Base-by-base conservation (phyloP, 345 rosid species). In the Citrus australasica region DNA sequence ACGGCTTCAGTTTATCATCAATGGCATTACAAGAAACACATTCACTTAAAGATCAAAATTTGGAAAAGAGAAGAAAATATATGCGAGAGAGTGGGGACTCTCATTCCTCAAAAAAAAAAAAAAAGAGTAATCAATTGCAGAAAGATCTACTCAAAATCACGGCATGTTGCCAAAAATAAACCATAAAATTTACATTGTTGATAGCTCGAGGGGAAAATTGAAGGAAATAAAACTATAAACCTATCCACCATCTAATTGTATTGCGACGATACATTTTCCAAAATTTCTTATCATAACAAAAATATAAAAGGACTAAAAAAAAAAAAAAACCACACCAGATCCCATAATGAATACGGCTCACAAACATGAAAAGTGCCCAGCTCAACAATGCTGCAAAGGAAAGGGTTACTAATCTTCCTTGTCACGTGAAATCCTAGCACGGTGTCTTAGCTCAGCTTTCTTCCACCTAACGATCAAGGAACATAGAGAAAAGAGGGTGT, bases 381-480 rank as follows among this genome's bases (percentile, higher is more conserved):
- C 56, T 30, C 7, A 67, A 9, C 32, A 33, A 61, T 25, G 67
- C 53, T 11, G 69, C 69, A 67, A 58, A 35, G 77, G 55, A 70
- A 28, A 13, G 71, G 72, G 35, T 60, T n/a, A 73, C 88, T 87
- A 96, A 25, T 96, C 98, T 84, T 90, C 79, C 88, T 96, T 96
- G 60, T 87, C 80, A 67, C 76, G 94, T 71, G 94, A 84, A 75
- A 85, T 81, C 82, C 95, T 90, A 65, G 98, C 94, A 1, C 92
- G 94, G 82, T 96, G 98, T 85, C 89, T 92, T 48, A 96, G 98
- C 85, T 94, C 99, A 6, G 99, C 98, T 84, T 77, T 92, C 85
- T 96, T 96, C 98, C 99, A 96, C 69, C 85, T 87, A 28, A 96
- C 97, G 6, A 96, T 94, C 74, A 92, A 76, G 84, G 86, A 82